Base-by-base conservation (phyloP, 208 protist species). In the Giardia duodenalis region DNA sequence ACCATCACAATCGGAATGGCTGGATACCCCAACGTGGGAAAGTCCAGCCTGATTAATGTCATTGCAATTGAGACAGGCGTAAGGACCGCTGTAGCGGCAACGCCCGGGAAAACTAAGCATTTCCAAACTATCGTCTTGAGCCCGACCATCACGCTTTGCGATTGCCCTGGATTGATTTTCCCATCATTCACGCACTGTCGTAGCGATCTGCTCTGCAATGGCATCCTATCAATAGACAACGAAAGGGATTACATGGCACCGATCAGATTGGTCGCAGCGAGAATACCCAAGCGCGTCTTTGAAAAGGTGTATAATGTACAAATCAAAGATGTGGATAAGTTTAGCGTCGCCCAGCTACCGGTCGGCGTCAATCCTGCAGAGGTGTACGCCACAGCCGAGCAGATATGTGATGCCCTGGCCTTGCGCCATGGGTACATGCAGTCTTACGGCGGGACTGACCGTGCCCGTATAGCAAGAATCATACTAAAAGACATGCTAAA, bases 81-180 rank as follows among this genome's bases (percentile, higher is more conserved):
- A 43, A 19, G 44, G 2, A 88, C 67, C 22, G 30, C 92, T 4
- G 92, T 93, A 2, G 92, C 91, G 0, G 92, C 90, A 0, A 93
- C 92, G 4, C 94, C 94, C 10, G 94, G 94, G 0, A 94, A 94
- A 86, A 94, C 94, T 0, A 94, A 94, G 48, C 93, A 94, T 67
- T 92, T 94, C 43, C 94, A 94, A 44, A 94, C 94, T 0, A 19
- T 92, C 92, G 0, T 45, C 0, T 22, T 94, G 0, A 30, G 46
- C 19, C 42, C 57, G 2, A 0, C 1, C 2, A 67, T 94, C 0
- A 22, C 0, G 43, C 44, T 94, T 0, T 76, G 39, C 43, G 93
- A 94, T 92, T 94, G 93, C 48, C 93, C 93, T 39, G 92, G 92
- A 45, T 67, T 93, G 0, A 45, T 93, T 22, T 94, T 94, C 43